Evolutionary conservation across 495 filamentous ascomycete species (phyloP).

Genomic region (Pyrenula massariospora): DNA sequence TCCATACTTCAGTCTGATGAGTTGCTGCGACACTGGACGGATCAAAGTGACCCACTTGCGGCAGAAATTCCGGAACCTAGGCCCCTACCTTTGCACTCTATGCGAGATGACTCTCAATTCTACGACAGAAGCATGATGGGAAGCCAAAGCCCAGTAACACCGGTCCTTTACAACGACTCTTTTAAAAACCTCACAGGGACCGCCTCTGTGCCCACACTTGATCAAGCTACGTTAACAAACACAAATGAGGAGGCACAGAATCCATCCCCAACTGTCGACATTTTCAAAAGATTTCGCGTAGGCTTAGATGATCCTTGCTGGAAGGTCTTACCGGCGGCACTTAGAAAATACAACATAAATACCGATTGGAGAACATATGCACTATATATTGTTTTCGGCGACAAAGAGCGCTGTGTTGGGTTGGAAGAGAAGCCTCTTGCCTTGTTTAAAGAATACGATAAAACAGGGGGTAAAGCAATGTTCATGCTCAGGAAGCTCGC

Average conservation of each 20-base stretch:
- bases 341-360: conserved; percentile 97
- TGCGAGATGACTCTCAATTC: not conserved
- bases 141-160: not conserved
- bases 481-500: conserved; percentile 76
- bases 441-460: conserved; percentile 92
- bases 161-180: not conserved
- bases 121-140: not conserved
- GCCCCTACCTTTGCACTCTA: not conserved
- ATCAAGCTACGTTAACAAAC: not conserved
- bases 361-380: conserved; percentile 94
- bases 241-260: conserved; percentile 24
- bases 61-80: not conserved
- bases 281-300: conserved; percentile 96
- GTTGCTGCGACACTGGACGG: not conserved
- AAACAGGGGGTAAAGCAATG: conserved; percentile 95
- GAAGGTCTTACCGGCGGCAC: conserved; percentile 87
- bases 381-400: conserved; percentile 93
- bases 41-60: not conserved
- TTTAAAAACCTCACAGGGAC: not conserved
- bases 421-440: conserved; percentile 87
- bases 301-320: conserved; percentile 96
- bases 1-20: not conserved
- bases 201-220: not conserved
- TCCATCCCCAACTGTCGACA: conserved; percentile 56
- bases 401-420: conserved; percentile 87